A percentile compares a stretch with the other conserved stretches of the same genome.
Evolutionary conservation across 2,329 filamentous ascomycete genomes (phyloP).

Genomic region (Pleurostoma richardsiae): DNA sequence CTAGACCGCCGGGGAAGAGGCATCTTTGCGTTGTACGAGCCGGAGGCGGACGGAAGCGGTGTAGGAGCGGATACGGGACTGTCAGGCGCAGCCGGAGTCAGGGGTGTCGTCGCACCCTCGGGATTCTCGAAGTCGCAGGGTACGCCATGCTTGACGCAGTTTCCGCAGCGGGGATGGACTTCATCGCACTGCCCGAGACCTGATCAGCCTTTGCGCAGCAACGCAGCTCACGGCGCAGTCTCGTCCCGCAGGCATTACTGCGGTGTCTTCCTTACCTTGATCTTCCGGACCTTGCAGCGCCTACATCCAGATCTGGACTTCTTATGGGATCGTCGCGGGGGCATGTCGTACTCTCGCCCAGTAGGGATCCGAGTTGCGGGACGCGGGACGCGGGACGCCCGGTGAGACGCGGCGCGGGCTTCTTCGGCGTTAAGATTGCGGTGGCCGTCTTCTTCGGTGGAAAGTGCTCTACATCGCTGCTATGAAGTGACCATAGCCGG

Average conservation of each 20-base stretch:
- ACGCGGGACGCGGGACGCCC: no score
- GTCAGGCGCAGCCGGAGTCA: conserved; percentile 19
- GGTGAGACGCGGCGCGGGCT: no score
- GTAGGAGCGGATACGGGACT: conserved; percentile 11
- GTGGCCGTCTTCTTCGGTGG: no score
- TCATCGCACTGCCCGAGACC: conserved; percentile 52
- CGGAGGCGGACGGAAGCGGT: conserved; percentile 7
- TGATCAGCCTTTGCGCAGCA: neutral
- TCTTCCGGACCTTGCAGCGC: conserved; percentile 63
- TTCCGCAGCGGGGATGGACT: conserved; percentile 59
- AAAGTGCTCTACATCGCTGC: no score
- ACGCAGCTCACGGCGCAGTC: no score
- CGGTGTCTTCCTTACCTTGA: conserved; percentile 47
- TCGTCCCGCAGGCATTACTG: neutral
- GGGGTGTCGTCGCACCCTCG: conserved; percentile 31
- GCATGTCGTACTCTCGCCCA: conserved; percentile 34
- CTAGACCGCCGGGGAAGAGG: conserved; percentile 5
- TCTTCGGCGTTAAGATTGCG: no score
- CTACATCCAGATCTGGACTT: conserved; percentile 64
- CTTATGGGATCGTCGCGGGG: conserved; percentile 63
- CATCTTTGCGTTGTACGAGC: neutral
- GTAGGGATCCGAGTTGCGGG: no score
- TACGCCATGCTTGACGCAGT: conserved; percentile 64
- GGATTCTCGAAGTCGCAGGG: conserved; percentile 59
- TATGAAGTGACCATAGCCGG: no score